These are phyloP conservation scores for Eragrostis nindensis DNA, from an alignment of 176 grass and related monocot genomes.

Conservation along the genomic window DNA sequence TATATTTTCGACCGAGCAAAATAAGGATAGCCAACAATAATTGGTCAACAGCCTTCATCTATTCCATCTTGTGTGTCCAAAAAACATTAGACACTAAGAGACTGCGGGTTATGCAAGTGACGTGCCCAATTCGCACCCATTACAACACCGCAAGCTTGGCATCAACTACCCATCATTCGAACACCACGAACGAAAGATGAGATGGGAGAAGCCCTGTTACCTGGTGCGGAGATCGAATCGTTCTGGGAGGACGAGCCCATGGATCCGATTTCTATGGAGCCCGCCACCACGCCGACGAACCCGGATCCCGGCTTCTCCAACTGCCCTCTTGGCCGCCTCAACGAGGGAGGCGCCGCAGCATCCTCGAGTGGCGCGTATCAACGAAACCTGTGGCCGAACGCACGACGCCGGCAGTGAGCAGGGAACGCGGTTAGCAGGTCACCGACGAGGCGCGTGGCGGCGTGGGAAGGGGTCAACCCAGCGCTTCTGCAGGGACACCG, in stretches of 20 bases:
- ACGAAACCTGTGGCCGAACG: neutral
- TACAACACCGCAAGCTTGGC: neutral
- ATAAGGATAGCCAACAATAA: neutral
- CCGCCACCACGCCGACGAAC: constrained; percentile 37
- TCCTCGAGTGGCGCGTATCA: neutral
- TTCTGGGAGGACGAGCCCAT: constrained; percentile 47
- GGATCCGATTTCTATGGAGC: constrained; percentile 51
- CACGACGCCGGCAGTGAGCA: too few species aligned
- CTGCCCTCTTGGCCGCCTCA: neutral
- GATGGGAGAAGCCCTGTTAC: neutral
- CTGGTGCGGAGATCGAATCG: constrained; percentile 28
- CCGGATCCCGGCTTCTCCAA: constrained; percentile 24
- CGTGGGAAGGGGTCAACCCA: neutral
- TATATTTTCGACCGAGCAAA: neutral
- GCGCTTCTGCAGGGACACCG: neutral
- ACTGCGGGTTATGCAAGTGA: neutral
- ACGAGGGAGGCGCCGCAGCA: neutral
- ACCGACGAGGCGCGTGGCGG: neutral
- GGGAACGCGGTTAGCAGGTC: neutral
- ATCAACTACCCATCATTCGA: neutral
- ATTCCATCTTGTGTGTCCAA: neutral
- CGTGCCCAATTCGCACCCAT: neutral
- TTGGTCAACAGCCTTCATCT: neutral
- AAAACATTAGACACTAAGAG: neutral
- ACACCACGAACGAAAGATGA: neutral